Evolutionary conservation across 1,284 basidiomycete species (phyloP), one percentile per base, ranked within the genome.

Genomic region (Moniliophthora roreri): DNA sequence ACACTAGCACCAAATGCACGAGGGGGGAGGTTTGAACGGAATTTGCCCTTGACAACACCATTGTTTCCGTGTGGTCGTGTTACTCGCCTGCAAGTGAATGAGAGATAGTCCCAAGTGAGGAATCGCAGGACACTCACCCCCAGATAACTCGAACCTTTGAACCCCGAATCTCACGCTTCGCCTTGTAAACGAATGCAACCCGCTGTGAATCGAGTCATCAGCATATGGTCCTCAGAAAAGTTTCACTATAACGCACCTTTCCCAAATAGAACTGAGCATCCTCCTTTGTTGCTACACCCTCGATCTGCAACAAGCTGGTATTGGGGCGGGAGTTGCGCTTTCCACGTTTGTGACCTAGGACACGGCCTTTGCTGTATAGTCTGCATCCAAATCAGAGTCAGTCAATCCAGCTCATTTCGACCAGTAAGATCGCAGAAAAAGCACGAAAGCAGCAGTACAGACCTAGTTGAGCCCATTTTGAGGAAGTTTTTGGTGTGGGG

Each of bases 191-290:
- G 77, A 91, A 99, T 59, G 96, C 97, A 62, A 99, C 83, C 65
- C 96, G 93, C 94, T 97, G 65, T 8, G 16, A 16, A 7, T 18
- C 26, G 15, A 26, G 28, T 41, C 23, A 53, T 34, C 38, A 49
- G 48, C 46, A 51, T 24, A 41, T 55, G 50, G 16, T 15, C 15
- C 47, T 54, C 24, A 41, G 48, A 13, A 39, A 39, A 26, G 35
- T 35, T 38, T 16, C n/a, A n/a, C 23, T 5, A 15, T 8, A 42
- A 64, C 85, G 65, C 63, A 97, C 94, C 90, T 99, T 99, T 73
- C 96, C 97, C 60, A 98, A 86, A 84, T 99, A 99, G 78, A 95
- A 96, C 73, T 95, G 90, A 50, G 95, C 93, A 66, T 97, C 95
- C 79, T 97, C 87, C 77, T 94, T 92, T 67, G 79, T 88, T 65